Evolutionary conservation across 768 basidiomycete species (phyloP).

Genomic region (Tricholoma matsutake): DNA sequence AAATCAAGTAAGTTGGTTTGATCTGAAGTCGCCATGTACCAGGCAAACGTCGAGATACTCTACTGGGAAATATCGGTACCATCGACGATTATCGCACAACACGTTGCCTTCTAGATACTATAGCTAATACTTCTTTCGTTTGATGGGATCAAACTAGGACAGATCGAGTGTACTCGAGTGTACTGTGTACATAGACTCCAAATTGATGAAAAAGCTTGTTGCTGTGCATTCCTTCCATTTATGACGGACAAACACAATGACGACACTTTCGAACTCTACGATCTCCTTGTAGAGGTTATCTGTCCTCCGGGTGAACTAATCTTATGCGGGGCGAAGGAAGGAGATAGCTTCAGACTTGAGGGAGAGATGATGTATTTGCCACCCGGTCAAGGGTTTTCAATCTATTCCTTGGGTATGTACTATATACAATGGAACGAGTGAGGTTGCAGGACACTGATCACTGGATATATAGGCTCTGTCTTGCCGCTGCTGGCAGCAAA

Average conservation of each 20-base stretch:
- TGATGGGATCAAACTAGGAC: no score
- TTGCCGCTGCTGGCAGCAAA: constrained; percentile 69
- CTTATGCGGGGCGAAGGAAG: constrained; percentile 61
- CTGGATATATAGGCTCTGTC: constrained; percentile 42
- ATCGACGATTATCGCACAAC: not conserved
- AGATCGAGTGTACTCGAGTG: no score
- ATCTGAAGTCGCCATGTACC: not conserved
- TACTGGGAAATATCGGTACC: not conserved
- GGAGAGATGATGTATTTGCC: constrained; percentile 66
- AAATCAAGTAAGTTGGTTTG: not conserved
- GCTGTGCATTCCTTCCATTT: no score
- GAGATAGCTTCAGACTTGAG: constrained; percentile 59
- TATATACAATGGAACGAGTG: not conserved
- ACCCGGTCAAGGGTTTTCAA: constrained; percentile 61
- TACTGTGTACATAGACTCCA: no score
- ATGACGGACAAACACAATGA: not conserved
- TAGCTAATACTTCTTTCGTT: not conserved
- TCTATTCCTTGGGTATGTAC: constrained; percentile 57
- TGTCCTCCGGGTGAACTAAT: constrained; percentile 56
- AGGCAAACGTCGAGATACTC: not conserved
- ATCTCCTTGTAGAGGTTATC: constrained; percentile 60
- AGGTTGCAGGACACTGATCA: no score
- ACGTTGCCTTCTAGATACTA: not conserved
- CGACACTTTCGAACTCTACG: constrained; percentile 59
- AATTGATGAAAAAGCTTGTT: no score